Conservation (phyloP, 305 asterid species). For the Solanum chacoense region DNA sequence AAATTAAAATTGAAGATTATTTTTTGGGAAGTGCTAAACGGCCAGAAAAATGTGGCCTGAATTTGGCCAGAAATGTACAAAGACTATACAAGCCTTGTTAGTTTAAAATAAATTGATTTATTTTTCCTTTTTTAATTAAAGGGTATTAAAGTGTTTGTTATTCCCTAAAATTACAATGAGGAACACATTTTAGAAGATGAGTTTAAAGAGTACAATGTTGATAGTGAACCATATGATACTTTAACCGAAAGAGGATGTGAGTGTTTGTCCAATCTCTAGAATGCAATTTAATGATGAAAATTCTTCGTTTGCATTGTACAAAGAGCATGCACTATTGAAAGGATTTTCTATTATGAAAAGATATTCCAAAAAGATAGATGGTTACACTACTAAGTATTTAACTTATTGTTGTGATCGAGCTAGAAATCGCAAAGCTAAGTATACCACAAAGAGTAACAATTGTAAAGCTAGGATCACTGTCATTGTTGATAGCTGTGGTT, state of each 20-base stretch:
- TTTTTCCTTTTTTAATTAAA: too few relatives aligned
- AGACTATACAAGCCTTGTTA: too few relatives aligned
- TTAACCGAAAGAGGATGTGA: neutral
- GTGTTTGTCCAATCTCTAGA: neutral
- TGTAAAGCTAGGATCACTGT: neutral
- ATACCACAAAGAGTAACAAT: neutral
- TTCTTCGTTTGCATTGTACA: neutral
- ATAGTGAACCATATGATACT: neutral
- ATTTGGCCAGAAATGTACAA: too few relatives aligned
- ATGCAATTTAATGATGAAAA: neutral
- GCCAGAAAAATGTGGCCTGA: too few relatives aligned
- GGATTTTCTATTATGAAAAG: neutral
- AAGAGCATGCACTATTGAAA: neutral
- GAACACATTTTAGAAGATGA: neutral
- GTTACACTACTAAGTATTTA: neutral
- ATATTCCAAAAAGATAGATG: neutral
- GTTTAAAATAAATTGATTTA: too few relatives aligned
- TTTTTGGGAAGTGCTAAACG: too few relatives aligned
- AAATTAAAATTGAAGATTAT: too few relatives aligned
- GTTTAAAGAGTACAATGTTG: neutral
- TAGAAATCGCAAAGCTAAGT: neutral
- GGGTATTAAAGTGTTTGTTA: too few relatives aligned
- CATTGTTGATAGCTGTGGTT: neutral
- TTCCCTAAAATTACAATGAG: neutral
- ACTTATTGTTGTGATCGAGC: neutral